Percentiles rank a stretch among this genome's conserved stretches.
phyloP scores from a whole-genome alignment of 306 rosid genomes.

The Albizia julibrissin region DNA sequence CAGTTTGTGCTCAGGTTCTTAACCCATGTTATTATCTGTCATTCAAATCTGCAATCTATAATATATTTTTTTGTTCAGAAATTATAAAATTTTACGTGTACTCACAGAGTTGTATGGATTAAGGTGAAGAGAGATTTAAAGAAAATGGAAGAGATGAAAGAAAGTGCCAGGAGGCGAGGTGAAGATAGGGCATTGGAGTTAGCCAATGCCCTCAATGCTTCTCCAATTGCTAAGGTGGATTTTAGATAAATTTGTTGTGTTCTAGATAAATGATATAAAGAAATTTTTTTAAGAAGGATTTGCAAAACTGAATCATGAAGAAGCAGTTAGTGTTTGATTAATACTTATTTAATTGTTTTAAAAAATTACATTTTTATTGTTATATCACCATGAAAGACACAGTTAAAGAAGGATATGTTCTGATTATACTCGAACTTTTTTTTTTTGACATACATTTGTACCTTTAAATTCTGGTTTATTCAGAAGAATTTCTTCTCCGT shows the following conservation, averaged over 20 bases:
- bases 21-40: background rate
- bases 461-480: background rate
- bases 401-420: background rate
- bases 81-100: background rate
- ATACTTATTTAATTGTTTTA: background rate
- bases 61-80: background rate
- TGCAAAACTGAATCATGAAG: background rate
- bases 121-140: too few species aligned
- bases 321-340: background rate
- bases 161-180: too few species aligned
- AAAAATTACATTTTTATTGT: background rate
- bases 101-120: background rate
- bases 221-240: background rate
- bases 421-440: too few species aligned
- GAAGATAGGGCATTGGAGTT: background rate
- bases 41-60: background rate
- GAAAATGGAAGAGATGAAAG: too few species aligned
- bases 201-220: background rate
- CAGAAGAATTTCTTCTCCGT: background rate
- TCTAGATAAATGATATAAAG: background rate
- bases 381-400: background rate
- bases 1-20: background rate
- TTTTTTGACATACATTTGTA: background rate
- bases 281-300: background rate
- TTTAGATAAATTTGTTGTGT: background rate